These are phyloP conservation scores for Stramenopiles sp. DNA, from an alignment of 352 stramenopile species.

Conservation along the genomic window DNA sequence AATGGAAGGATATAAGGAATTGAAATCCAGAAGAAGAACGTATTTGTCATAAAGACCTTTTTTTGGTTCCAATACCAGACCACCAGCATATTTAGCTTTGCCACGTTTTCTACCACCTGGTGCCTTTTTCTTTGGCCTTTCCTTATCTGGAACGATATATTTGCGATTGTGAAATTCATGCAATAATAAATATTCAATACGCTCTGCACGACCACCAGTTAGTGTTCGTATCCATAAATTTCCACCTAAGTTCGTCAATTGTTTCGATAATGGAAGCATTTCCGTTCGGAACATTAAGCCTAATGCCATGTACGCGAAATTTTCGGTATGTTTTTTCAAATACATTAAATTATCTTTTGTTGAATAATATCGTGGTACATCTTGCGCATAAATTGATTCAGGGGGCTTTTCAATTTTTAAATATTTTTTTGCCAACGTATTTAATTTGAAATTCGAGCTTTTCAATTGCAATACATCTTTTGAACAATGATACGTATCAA, in stretches of 20 bases:
- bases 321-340: constrained; percentile 76
- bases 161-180: constrained; percentile 94
- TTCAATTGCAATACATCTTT: constrained; percentile 93
- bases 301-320: constrained; percentile 87
- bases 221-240: constrained; percentile 93
- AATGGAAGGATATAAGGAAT: constrained; percentile 98
- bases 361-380: not conserved
- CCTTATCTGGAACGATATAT: constrained; percentile 91
- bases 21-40: constrained; percentile 99
- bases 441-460: constrained; percentile 94
- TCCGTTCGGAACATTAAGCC: constrained; percentile 91
- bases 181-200: constrained; percentile 97
- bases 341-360: constrained; percentile 59
- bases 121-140: constrained; percentile 31
- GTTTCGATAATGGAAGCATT: constrained; percentile 90
- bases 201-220: constrained; percentile 71
- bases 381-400: not conserved
- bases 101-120: constrained; percentile 22
- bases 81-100: constrained; percentile 88
- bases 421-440: constrained; percentile 70
- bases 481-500: constrained; percentile 88
- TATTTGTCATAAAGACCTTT: constrained; percentile 98
- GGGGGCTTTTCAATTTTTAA: constrained; percentile 37
- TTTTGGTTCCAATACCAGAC: constrained; percentile 97
- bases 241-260: constrained; percentile 92